These are phyloP conservation scores for Elsinoe necatrix DNA, from an alignment of 2,329 filamentous ascomycete genomes.

Conservation along the genomic window DNA sequence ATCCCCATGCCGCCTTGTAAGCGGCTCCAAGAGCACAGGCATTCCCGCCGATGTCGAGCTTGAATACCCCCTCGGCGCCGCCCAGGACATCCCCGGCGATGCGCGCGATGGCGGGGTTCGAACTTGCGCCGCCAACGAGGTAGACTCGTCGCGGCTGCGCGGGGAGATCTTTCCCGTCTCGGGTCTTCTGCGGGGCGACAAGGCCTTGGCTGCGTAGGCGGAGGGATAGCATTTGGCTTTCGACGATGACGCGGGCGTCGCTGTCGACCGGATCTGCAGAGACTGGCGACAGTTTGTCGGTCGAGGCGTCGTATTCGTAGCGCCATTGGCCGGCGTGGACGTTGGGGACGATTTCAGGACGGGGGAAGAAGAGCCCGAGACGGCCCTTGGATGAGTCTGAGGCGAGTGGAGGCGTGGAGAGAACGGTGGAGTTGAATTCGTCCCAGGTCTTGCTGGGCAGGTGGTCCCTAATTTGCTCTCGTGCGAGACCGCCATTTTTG, in stretches of 20 bases:
- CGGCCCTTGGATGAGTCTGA: constrained; percentile 57
- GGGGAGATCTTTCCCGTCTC: constrained; percentile 51
- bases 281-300: constrained; percentile 36
- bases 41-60: constrained; percentile 88
- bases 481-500: constrained; percentile 91
- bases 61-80: constrained; percentile 81
- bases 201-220: constrained; percentile 74
- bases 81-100: constrained; percentile 84
- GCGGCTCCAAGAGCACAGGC: constrained; percentile 89
- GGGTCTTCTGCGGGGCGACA: constrained; percentile 42
- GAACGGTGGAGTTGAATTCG: constrained; percentile 66
- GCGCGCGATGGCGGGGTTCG: constrained; percentile 80
- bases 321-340: constrained; percentile 79
- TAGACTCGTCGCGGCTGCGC: constrained; percentile 84
- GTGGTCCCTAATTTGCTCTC: constrained; percentile 78
- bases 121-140: constrained; percentile 84
- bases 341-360: constrained; percentile 93
- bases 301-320: constrained; percentile 52
- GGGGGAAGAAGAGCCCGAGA: constrained; percentile 87
- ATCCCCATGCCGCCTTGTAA: constrained; percentile 92
- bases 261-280: constrained; percentile 44
- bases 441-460: constrained; percentile 60
- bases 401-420: constrained; percentile 61
- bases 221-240: constrained; percentile 90
- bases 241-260: constrained; percentile 82